A percentile compares a stretch with the other conserved stretches of the same genome.
phyloP scores from a whole-genome alignment of 768 basidiomycete genomes.

The Pisolithus sp. region DNA sequence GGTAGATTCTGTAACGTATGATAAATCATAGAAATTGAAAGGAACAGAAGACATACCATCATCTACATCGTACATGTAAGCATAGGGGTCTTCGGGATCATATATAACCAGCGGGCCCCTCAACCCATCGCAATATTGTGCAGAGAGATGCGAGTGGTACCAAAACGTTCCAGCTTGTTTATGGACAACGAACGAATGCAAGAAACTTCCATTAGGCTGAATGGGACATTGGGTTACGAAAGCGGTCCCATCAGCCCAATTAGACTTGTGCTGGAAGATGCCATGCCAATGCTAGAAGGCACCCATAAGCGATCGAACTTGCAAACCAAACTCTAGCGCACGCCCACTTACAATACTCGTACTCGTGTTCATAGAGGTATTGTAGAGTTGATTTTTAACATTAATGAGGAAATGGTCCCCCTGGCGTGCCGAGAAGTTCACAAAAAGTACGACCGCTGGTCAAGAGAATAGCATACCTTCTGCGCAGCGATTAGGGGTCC shows the following conservation, averaged over 20 bases:
- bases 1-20: not conserved
- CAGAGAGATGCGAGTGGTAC: constrained; percentile 36
- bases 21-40: not conserved
- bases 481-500: constrained; percentile 41
- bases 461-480: constrained; percentile 26
- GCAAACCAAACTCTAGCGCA: not conserved
- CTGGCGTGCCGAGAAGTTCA: constrained; percentile 15
- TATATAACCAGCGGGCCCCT: constrained; percentile 38
- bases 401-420: constrained; percentile 31
- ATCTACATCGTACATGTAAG: constrained; percentile 36
- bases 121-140: constrained; percentile 35
- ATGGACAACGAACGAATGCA: constrained; percentile 14
- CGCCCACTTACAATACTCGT: constrained; percentile 31
- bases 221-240: constrained; percentile 33
- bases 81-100: constrained; percentile 35
- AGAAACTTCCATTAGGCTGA: constrained; percentile 10
- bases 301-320: not conserved
- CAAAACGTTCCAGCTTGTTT: constrained; percentile 26
- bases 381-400: constrained; percentile 28
- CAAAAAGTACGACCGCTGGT: not conserved
- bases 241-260: constrained; percentile 39
- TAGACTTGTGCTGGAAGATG: constrained; percentile 38
- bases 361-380: constrained; percentile 27
- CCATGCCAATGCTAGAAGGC: constrained; percentile 52
- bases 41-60: constrained; percentile 27